Conservation (phyloP, 148 eudicot species). For the Euryodendron excelsum region DNA sequence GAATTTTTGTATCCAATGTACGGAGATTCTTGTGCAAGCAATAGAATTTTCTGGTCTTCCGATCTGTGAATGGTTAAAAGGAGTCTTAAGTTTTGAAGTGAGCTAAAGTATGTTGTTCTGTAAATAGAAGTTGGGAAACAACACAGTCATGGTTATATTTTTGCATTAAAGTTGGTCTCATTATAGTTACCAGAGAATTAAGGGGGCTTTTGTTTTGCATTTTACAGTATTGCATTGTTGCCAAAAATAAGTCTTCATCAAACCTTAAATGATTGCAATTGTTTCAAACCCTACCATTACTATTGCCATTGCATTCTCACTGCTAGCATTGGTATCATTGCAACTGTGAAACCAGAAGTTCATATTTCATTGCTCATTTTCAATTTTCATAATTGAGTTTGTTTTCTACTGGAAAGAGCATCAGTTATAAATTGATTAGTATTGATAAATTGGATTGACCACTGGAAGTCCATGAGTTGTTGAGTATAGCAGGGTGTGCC, state of each 20-base stretch:
- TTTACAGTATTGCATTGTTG: neutral
- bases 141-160: neutral
- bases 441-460: neutral
- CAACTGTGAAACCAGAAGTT: no score
- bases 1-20: neutral
- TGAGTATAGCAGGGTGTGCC: neutral
- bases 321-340: neutral
- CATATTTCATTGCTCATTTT: neutral
- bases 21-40: neutral
- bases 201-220: neutral
- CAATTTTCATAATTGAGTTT: neutral
- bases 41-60: neutral
- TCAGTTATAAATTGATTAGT: neutral
- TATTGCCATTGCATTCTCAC: no score
- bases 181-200: neutral
- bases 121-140: no score
- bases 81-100: neutral
- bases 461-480: neutral
- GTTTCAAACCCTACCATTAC: neutral
- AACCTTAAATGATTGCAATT: neutral
- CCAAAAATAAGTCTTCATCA: neutral
- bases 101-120: neutral
- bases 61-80: no score
- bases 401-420: neutral
- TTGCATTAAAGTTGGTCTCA: neutral